Base-by-base conservation (phyloP, 352 stramenopile genomes). In the Phytopythium boreale region DNA sequence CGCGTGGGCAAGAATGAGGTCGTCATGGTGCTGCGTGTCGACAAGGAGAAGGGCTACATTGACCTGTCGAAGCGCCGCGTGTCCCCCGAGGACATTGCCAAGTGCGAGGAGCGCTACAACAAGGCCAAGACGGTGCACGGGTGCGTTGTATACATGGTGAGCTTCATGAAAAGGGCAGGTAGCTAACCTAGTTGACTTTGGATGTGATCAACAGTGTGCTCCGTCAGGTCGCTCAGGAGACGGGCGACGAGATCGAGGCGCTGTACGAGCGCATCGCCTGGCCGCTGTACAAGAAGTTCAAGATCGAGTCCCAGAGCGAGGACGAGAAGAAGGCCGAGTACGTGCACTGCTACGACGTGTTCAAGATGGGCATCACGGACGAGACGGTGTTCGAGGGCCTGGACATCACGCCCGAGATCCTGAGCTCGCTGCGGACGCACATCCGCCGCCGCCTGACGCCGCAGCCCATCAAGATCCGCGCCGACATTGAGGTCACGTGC, bases 41-140 rank as follows among this genome's bases (percentile, higher is more conserved):
- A 99, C 82, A 98, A 99, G 77, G 97, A 99, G 69, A 99, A 99
- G 87, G 95, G 98, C 27, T 99, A 99, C 87, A 99, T 99, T 75
- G 98, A 99, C 93, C 77, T 99, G 61, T 99, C 92, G 51, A 99
- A 99, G 80, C 94, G 98, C 56, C 94, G 98, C 62, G 98, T 99
- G n/a, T 97, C 92, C 41, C 96, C 97, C 1, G 98, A 99, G 76
- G 98, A 99, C 76, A 98, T 99, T 49, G 89, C 89, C 52, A 99
- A 99, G 70, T 99, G 97, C 76, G 97, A 99, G 74, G 97, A 99
- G 72, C 92, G 95, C 49, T 99, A 98, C 80, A 99, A 99, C 87
- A 99, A 99, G 84, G 97, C 97, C 71, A 99, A 99, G 84, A 98
- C 97, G 2, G 98, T 99, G 34, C 98, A 99, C 77, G 97, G 94